Evolutionary conservation across 192 early-diverging fungal species (phyloP), one percentile per base, ranked within the genome.

Genomic region (Rhizoclosmatium sp.): DNA sequence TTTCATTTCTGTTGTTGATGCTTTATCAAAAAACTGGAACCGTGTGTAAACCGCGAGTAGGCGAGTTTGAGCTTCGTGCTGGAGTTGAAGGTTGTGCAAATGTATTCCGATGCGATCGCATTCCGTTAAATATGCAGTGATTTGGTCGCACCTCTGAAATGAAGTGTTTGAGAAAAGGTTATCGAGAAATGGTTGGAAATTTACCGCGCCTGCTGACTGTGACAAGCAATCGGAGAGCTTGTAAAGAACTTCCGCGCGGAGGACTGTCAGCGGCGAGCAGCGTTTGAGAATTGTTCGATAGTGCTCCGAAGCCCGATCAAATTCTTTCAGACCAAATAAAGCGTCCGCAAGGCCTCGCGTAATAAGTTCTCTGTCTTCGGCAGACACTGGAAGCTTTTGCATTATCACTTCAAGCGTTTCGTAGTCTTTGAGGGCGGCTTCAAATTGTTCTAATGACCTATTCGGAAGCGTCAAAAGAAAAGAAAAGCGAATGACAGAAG

Each of bases 71-170:
- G 73, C 73, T 64, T 75, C 59, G 4, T 19, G 46, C 41, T 75
- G 73, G 23, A 75, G 61, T 9, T 44, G 39, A 10, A 40, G 9
- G 23, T 75, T 64, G 23, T 64, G 48, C 19, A 75, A 59, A 31
- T 75, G 73, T 7, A 75, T 46, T 45, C 73, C 73, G 40, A 75
- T 75, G 44, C 73, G 73, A 45, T 75, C 73, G 45, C 73, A 75
- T 64, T 75, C 73, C 12, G 62, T 75, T 12, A 75, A 45, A 10
- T 9, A 21, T 45, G 67, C 46, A 14, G 67, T 42, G 21, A 69
- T 69, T 21, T 69, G 67, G 4, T 69, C 67, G 21, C 67, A 69
- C 7, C 31, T 42, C 67, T 69, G 31, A 45, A 14, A 14, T 23
- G 4, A 42, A 12, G 51, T 7, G 9, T 16, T 16, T 54, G 51